Evolutionary conservation across 441 rosid genomes (phyloP).

Genomic region (Pelargonium cotyledonis): DNA sequence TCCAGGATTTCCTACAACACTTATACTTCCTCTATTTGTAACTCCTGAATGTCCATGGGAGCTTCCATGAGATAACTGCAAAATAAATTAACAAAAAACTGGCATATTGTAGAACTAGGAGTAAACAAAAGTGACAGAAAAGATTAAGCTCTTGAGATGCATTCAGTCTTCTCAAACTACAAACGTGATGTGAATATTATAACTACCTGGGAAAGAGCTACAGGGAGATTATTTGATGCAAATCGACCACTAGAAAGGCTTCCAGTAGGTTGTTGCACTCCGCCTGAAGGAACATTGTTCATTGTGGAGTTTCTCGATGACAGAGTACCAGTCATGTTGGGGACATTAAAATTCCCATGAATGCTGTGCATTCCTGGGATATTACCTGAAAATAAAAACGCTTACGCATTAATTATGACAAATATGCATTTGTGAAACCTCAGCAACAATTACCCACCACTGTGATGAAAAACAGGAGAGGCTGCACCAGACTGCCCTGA

Average conservation of each 20-base stretch:
- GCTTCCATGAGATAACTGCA: conserved; percentile 78
- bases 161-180: neutral
- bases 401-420: conserved; percentile 16
- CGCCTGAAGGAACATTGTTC: conserved; percentile 62
- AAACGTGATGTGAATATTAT: conserved; percentile 9
- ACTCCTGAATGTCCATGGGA: conserved; percentile 90
- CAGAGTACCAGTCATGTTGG: conserved; percentile 60
- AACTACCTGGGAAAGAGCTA: conserved; percentile 78
- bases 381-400: conserved; percentile 39
- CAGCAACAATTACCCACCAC: conserved; percentile 41
- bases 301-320: conserved; percentile 63
- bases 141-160: neutral
- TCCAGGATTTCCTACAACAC: conserved; percentile 58
- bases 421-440: conserved; percentile 2
- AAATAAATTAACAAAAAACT: conserved; percentile 9
- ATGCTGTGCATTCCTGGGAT: conserved; percentile 75
- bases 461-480: conserved; percentile 70
- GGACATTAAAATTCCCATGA: conserved; percentile 74
- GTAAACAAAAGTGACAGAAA: neutral
- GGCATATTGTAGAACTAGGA: too few species aligned
- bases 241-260: conserved; percentile 76
- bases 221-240: conserved; percentile 70
- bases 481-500: conserved; percentile 85
- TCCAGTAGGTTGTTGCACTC: conserved; percentile 75
- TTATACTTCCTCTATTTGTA: conserved; percentile 72